These are phyloP conservation scores for Apiospora pterosperma DNA, from an alignment of 2,329 filamentous ascomycete species.

Conservation along the genomic window DNA sequence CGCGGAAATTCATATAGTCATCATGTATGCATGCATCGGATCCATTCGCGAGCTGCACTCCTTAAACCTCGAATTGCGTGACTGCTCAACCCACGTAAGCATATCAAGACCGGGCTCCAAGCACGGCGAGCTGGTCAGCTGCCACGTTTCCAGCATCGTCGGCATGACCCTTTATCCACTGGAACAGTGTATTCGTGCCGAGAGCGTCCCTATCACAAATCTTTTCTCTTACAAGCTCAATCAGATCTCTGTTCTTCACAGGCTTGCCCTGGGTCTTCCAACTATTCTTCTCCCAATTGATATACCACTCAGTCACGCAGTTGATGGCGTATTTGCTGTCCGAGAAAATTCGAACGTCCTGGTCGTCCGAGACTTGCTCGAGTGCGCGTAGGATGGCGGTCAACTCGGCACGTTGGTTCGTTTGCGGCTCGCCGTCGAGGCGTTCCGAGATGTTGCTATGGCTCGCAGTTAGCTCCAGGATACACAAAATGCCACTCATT, in stretches of 20 bases:
- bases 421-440: conserved; percentile 71
- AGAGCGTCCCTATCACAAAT: conserved; percentile 65
- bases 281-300: conserved; percentile 68
- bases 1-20: background rate
- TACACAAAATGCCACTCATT: background rate
- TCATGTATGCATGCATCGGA: background rate
- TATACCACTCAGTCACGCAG: conserved; percentile 82
- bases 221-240: conserved; percentile 66
- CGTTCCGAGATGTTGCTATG: conserved; percentile 68
- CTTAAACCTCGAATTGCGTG: background rate
- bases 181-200: conserved; percentile 64
- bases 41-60: background rate
- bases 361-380: conserved; percentile 65
- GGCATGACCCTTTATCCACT: conserved; percentile 88
- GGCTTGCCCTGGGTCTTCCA: conserved; percentile 74
- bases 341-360: conserved; percentile 74
- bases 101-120: conserved; percentile 43
- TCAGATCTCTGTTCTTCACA: conserved; percentile 84
- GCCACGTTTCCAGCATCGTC: conserved; percentile 70
- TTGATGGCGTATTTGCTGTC: conserved; percentile 91
- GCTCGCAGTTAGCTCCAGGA: conserved; percentile 13
- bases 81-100: background rate
- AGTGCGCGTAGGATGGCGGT: conserved; percentile 83
- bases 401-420: conserved; percentile 94
- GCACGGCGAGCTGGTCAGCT: conserved; percentile 75